These are phyloP conservation scores for Diaporthe citriasiana DNA, from an alignment of 2,329 filamentous ascomycete species.

Conservation along the genomic window DNA sequence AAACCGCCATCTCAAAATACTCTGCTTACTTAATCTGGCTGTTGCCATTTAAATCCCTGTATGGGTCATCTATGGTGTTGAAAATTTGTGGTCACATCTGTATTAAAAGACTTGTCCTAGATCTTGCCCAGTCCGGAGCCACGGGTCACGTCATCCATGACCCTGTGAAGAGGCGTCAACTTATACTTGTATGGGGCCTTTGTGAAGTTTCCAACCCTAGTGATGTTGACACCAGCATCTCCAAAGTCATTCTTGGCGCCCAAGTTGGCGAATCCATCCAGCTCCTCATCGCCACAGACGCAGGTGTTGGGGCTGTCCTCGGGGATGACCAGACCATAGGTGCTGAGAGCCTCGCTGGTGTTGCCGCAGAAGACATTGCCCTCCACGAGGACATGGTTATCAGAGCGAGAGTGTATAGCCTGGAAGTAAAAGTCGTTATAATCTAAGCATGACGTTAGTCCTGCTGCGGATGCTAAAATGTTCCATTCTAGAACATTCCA, in stretches of 20 bases:
- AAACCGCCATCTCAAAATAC: no score
- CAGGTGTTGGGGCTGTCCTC: conserved; percentile 28
- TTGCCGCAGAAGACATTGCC: conserved; percentile 17
- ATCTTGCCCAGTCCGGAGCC: conserved; percentile 19
- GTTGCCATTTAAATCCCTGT: no score
- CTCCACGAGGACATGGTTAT: conserved; percentile 24
- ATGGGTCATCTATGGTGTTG: no score
- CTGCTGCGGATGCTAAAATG: no score
- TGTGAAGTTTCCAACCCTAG: conserved; percentile 4
- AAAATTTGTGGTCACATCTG: no score
- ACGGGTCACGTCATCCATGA: background rate
- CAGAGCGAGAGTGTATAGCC: conserved; percentile 15
- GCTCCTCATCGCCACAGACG: conserved; percentile 21
- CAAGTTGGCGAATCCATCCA: conserved; percentile 20
- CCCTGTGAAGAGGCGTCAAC: background rate
- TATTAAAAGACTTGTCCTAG: background rate
- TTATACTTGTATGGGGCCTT: background rate
- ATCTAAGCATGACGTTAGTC: no score
- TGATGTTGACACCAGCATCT: conserved; percentile 5
- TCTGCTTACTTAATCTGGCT: no score
- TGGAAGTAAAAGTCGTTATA: conserved; percentile 21
- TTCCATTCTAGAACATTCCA: no score
- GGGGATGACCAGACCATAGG: conserved; percentile 9
- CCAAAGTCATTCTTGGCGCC: conserved; percentile 11
- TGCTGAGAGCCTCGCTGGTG: conserved; percentile 21